Conservation (phyloP, 805 yeast species). For the Ogataea salicorniae region DNA sequence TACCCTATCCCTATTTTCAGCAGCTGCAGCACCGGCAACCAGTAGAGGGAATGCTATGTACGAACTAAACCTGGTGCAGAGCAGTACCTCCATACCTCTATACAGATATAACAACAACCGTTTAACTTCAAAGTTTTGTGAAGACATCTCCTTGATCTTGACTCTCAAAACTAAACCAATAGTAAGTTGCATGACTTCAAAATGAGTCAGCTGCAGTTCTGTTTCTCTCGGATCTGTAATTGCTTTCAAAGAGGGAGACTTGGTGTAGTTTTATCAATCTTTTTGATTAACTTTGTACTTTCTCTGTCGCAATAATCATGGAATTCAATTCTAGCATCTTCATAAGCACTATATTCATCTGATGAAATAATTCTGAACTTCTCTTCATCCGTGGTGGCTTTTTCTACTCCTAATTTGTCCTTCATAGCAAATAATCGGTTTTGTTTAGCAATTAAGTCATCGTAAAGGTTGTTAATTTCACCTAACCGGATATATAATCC, state of each 20-base stretch:
- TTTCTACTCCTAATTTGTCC: slow-evolving; percentile 1
- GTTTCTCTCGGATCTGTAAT: slow-evolving; percentile 3
- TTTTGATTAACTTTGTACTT: slow-evolving; percentile 7
- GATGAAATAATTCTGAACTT: slow-evolving; percentile 7
- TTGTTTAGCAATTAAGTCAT: slow-evolving; percentile 3
- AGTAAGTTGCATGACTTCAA: slow-evolving; percentile 19
- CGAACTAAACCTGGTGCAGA: slow-evolving; percentile 8
- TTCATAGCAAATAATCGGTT: slow-evolving; percentile 3
- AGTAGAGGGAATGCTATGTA: slow-evolving; percentile 19
- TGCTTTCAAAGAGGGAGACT: slow-evolving; percentile 5
- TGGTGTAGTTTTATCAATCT: slow-evolving; percentile 13
- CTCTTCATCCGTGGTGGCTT: slow-evolving; percentile 3
- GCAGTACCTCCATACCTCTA: slow-evolving; percentile 12
- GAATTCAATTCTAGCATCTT: slow-evolving; percentile 14
- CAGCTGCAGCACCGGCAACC: slow-evolving; percentile 23
- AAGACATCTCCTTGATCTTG: slow-evolving; percentile 17
- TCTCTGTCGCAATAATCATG: slow-evolving; percentile 24
- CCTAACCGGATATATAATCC: slow-evolving; percentile 18
- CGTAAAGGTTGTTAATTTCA: slow-evolving; percentile 13
- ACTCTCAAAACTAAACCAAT: slow-evolving; percentile 15
- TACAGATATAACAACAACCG: slow-evolving; percentile 16
- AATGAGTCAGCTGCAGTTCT: slow-evolving; percentile 14
- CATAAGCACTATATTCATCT: slow-evolving; percentile 12
- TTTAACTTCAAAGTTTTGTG: slow-evolving; percentile 20
- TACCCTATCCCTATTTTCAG: slow-evolving; percentile 21